Evolutionary conservation across 352 stramenopile genomes (phyloP).

Genomic region (Phytophthora colocasiae): DNA sequence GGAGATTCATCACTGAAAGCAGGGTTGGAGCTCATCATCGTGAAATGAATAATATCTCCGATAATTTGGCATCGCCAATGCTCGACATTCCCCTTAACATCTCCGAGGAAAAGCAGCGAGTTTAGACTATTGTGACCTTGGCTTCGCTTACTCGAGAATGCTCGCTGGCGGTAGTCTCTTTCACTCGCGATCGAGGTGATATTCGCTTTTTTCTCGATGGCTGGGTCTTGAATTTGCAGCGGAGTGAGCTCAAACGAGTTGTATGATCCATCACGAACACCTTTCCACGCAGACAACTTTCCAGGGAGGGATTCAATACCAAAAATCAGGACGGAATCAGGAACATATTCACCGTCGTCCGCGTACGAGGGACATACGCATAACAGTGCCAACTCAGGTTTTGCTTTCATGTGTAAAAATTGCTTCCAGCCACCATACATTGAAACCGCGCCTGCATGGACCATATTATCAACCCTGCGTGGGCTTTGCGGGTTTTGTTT

Average conservation of each 20-base stretch:
- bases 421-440: conserved; percentile 81
- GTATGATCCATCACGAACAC: conserved; percentile 38
- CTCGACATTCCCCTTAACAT: conserved; percentile 60
- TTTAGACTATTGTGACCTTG: conserved; percentile 55
- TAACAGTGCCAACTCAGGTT: conserved; percentile 46
- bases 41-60: conserved; percentile 62
- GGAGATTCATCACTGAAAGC: conserved; percentile 15
- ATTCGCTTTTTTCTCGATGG: conserved; percentile 54
- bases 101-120: conserved; percentile 80
- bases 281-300: conserved; percentile 71
- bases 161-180: conserved; percentile 81
- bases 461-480: conserved; percentile 41
- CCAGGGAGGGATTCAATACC: conserved; percentile 56
- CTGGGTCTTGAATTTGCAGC: conserved; percentile 58
- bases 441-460: conserved; percentile 71
- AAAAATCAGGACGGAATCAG: conserved; percentile 77
- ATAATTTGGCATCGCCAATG: conserved; percentile 80
- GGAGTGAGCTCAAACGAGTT: conserved; percentile 57
- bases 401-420: conserved; percentile 46
- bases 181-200: conserved; percentile 84
- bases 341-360: conserved; percentile 78
- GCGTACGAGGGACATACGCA: conserved; percentile 81
- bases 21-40: conserved; percentile 70
- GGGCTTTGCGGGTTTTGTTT: conserved; percentile 35
- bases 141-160: conserved; percentile 63